Evolutionary conservation across 1,139 yeast species (phyloP), one percentile per base, ranked within the genome.

Genomic region (Debaryomycetaceae sp.): DNA sequence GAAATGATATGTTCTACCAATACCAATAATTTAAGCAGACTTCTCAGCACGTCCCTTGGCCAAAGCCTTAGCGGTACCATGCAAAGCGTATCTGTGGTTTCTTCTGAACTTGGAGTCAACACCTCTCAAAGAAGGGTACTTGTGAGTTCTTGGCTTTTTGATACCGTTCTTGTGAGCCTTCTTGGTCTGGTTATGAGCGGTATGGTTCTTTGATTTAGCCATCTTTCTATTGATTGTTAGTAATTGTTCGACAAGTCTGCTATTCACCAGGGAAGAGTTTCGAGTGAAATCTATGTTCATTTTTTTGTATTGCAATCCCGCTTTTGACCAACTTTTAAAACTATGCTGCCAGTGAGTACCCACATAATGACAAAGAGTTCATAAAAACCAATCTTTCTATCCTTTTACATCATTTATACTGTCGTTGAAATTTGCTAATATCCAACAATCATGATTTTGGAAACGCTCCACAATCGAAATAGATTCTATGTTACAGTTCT

Each of bases 101-200:
- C 98, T 88, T 75, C 84, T 85, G 95, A 93, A 93, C 87, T 93
- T 93, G 72, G 99, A 85, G 78, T 93, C 98, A 75, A 91, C 97
- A 82, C 96, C 96, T 81, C 88, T 91, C 78, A 89, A 83, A 59
- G 98, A 90, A 64, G 97, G 96, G 85, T 91, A 89, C 83, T 88
- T 91, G 95, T 83, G 78, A 72, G 97, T 86, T 84, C 81, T 87
- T 68, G 97, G 97, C 91, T 91, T 93, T 88, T 91, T 93, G 82
- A 93, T 93, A 81, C 99, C 99, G 88, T 93, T 93, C 76, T 85
- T 91, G 97, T 93, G 99, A 70, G 98, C 98, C 95, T 93, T 93
- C 76, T 79, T 87, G 90, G 87, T 88, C 79, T 93, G 98, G 95
- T 93, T 93, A 82, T 93, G 99, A 81, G 91, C 91, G 80, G 99